Base-by-base conservation (phyloP, 257 asterid species). In the Ligustrum vulgare region DNA sequence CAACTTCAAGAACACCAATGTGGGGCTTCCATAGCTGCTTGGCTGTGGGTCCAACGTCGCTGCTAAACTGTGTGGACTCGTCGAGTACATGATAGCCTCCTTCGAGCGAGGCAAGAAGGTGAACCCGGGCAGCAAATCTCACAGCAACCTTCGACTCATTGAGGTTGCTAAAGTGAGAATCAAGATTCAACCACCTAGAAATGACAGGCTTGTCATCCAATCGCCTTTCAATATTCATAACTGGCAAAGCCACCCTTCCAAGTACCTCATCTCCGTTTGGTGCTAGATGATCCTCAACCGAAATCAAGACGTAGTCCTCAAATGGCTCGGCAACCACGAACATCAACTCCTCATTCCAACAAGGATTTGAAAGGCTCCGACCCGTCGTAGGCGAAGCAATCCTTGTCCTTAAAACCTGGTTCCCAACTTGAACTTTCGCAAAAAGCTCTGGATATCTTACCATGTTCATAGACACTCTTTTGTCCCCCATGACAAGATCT, bases 71-170 rank as follows among this genome's bases (percentile, higher is more conserved):
- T 0, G 96, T 89, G 12, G 98, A 90, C 87, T 93, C 98, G 31
- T 93, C 97, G 0, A 93, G 93, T 23, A 93, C 98, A 66, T 93
- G 98, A 80, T 91, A 93, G 1, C 98, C 98, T 5, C 97, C 98
- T 60, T 93, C 98, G 4, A 93, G 87, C 3, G 96, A 81, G 6
- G 91, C 87, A 1, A 91, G 94, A 25, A 93, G 84, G 79, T 93
- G 98, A 23, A 93, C 84, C n/a, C 98, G 33, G 0, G 98, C 91
- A 8, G 98, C 90, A 45, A 93, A 93, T 68, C 96, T 73, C 77
- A 79, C 87, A 72, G 76, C 78, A 25, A 84, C 66, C 75, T 88
- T 88, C 0, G 91, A 58, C 8, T 88, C 94, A 54, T 80, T 89
- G 69, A 77, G 86, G 56, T 60, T 79, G 76, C 81, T 70, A 10